Base-by-base conservation (phyloP, 1,284 basidiomycete genomes). In the Ganoderma leucocontextum region DNA sequence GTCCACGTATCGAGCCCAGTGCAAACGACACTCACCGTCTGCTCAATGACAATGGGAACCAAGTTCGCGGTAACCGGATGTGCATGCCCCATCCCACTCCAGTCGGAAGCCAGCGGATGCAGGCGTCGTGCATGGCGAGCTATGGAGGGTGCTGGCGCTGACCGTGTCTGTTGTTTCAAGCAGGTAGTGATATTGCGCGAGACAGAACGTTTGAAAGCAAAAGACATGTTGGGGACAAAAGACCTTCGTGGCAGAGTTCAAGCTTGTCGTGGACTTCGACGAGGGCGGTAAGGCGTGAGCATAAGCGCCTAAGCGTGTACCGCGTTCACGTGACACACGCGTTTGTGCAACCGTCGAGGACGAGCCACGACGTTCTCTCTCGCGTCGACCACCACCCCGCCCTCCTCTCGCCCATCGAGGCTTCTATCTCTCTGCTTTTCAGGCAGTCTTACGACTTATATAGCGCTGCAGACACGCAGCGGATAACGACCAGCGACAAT, bases 1-100 rank as follows among this genome's bases (percentile, higher is more conserved):
- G 55, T 38, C 35, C 17, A 12, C 33, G 35, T 19, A 15, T 58
- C 19, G 4, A 4, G 19, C 57, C 36, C 6, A 42, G 4, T 33
- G 6, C 7, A 29, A 29, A 17, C n/a, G 65, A 53, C 33, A 38
- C 52, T 59, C 75, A 95, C 95, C 59, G 95, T 97, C 80, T 97
- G 94, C 75, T 97, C 95, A 70, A 97, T 94, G 59, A 98, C 95
- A 63, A 96, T 96, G 9, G 95, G 95, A 33, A 97, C 94, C 62
- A 97, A 22, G 38, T 72, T 72, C 29, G 71, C 69, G 2, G 71
- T 72, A 4, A 72, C 71, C 9, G 70, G 72, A 35, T 53, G 68
- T 12, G 70, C 69, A 61, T 69, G 69, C 25, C 69, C 72, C 0
- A 66, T 22, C 38, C 65, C 68, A 33, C 64, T 66, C 68, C 66